Base-by-base conservation (phyloP, 257 asterid species). In the Avicennia marina region DNA sequence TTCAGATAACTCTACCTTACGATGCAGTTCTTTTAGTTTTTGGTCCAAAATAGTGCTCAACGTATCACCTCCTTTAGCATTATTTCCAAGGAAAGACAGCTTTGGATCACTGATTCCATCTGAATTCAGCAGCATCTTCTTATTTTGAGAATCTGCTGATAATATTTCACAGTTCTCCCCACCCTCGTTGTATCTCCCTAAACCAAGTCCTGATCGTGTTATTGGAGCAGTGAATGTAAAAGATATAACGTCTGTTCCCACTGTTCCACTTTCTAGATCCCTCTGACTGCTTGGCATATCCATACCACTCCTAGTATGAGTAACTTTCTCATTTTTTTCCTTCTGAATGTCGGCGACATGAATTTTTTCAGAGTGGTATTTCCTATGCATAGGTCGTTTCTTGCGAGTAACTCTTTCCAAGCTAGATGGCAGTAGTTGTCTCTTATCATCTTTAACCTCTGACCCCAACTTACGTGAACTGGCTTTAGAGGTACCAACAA, bases 141-240 rank as follows among this genome's bases (percentile, higher is more conserved):
- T 71, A 68, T 65, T 69, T 58, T 44, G 64, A 70, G 45, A 72
- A 73, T 75, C 80, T 24, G 66, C 64, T 43, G 53, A 42, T 40
- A 54, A 57, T 2, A 49, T 68, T 39, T 42, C 15, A 67, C 58
- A 63, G 67, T 49, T 54, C 72, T 46, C 55, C 18, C 61, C 32
- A 16, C 10, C 22, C 38, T n/a, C 34, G 11, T 6, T 27, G 16
- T 12, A 21, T 56, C 56, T 31, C 32, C 19, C 29, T 16, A 18
- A 31, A 7, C 44, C 70, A 44, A 64, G 58, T 52, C 67, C 44
- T 16, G 81, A 66, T 42, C 85, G 74, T 24, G 85, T 32, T 71
- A 85, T 48, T 32, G 88, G 86, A 72, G 94, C 75, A 54, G 62
- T 77, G 73, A 85, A 85, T 18, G 94, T 79, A 70, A 85, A 82